Evolutionary conservation across 352 stramenopile species (phyloP).

Genomic region (Globisporangium megalacanthum): DNA sequence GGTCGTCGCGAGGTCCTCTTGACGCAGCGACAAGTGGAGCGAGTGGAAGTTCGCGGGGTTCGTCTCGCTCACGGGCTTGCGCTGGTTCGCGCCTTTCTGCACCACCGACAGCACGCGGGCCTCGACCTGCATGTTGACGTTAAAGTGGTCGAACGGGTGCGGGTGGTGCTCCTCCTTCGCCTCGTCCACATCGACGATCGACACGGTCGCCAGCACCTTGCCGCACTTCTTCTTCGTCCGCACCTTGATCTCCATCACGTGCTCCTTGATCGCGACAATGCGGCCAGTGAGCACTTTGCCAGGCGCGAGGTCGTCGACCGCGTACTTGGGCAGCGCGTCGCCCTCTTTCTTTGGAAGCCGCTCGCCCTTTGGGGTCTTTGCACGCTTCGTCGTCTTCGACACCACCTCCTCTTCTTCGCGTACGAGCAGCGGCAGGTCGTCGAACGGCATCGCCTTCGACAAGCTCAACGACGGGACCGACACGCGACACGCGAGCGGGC

Average conservation of each 20-base stretch:
- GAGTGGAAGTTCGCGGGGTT: slow-evolving; percentile 75
- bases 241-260: slow-evolving; percentile 79
- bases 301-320: slow-evolving; percentile 43
- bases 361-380: slow-evolving; percentile 14
- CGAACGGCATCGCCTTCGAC: slow-evolving; percentile 59
- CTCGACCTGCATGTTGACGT: slow-evolving; percentile 61
- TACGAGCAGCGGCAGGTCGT: slow-evolving; percentile 59
- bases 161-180: slow-evolving; percentile 26
- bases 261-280: slow-evolving; percentile 74
- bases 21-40: slow-evolving; percentile 66
- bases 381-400: slow-evolving; percentile 22
- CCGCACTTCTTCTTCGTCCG: slow-evolving; percentile 66
- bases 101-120: slow-evolving; percentile 63
- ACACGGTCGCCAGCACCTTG: slow-evolving; percentile 73
- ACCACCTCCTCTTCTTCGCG: slow-evolving; percentile 49
- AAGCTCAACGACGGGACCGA: slow-evolving; percentile 34
- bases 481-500: slow-evolving; percentile 33
- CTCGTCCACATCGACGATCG: slow-evolving; percentile 79
- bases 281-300: slow-evolving; percentile 65
- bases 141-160: slow-evolving; percentile 81
- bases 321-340: slow-evolving; percentile 66
- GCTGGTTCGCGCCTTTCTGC: slow-evolving; percentile 80
- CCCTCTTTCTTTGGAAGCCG: slow-evolving; percentile 19
- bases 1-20: slow-evolving; percentile 34
- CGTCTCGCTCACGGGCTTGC: slow-evolving; percentile 68